Conservation (phyloP, 306 rosid genomes). For the Rubus parviflorus region DNA sequence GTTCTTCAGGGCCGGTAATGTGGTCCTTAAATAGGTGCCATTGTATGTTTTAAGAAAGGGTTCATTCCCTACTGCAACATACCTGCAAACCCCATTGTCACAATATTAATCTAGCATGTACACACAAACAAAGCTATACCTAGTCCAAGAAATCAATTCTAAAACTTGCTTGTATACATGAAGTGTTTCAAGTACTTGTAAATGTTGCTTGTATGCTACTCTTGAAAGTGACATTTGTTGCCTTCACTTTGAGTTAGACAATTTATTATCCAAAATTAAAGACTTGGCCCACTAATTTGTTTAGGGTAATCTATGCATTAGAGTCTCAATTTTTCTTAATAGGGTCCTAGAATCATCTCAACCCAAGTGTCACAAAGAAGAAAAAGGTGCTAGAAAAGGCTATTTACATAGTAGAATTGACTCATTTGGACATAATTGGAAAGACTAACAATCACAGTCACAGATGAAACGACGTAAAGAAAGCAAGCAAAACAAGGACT, state of each 20-base stretch:
- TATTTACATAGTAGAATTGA: background rate
- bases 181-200: background rate
- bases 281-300: background rate
- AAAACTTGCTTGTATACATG: background rate
- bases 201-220: background rate
- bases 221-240: background rate
- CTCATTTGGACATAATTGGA: background rate
- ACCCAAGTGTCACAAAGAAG: background rate
- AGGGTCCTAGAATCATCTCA: background rate
- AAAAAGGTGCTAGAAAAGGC: background rate
- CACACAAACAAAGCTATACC: background rate
- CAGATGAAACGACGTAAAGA: background rate
- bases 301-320: background rate
- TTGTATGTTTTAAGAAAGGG: conserved; percentile 85
- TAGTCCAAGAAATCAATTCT: background rate
- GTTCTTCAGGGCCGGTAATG: conserved; percentile 81
- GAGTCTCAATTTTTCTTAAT: background rate
- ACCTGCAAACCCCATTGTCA: conserved; percentile 53
- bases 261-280: background rate
- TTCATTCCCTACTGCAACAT: conserved; percentile 91
- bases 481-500: background rate
- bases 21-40: conserved; percentile 53
- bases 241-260: background rate
- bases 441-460: background rate
- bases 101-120: background rate